These are phyloP conservation scores for Mallotus repandus DNA, from an alignment of 441 rosid genomes.

Conservation along the genomic window DNA sequence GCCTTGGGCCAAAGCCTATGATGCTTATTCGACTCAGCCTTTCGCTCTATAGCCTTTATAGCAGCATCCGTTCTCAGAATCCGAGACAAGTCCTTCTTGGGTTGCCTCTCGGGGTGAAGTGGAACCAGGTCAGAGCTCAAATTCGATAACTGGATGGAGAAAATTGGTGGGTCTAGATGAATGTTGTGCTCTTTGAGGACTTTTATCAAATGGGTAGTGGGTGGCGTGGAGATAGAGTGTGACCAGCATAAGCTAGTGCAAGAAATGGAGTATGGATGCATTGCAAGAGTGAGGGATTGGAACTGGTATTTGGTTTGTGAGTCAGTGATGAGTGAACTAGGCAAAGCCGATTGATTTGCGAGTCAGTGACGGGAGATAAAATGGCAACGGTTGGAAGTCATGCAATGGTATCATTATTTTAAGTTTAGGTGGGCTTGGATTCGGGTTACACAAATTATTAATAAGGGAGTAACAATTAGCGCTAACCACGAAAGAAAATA, in stretches of 20 bases:
- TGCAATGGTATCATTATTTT: too few relatives aligned
- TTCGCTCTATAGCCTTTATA: constrained; percentile 58
- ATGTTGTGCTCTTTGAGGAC: constrained; percentile 22
- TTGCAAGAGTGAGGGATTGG: neutral
- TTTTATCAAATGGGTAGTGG: constrained; percentile 38
- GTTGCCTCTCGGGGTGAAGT: constrained; percentile 37
- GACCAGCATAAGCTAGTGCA: constrained; percentile 13
- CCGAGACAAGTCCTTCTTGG: constrained; percentile 56
- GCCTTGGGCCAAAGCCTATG: constrained; percentile 72
- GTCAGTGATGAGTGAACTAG: too few relatives aligned
- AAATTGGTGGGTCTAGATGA: constrained; percentile 6
- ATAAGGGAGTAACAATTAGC: too few relatives aligned
- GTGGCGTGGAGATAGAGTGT: constrained; percentile 18
- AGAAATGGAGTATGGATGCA: constrained; percentile 14
- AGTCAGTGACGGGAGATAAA: too few relatives aligned
- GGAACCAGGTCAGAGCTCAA: constrained; percentile 25
- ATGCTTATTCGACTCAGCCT: constrained; percentile 69
- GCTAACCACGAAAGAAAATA: too few relatives aligned
- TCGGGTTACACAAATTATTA: too few relatives aligned
- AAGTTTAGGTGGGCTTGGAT: too few relatives aligned
- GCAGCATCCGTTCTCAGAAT: constrained; percentile 67
- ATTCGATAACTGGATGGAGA: constrained; percentile 22
- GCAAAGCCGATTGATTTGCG: too few relatives aligned
- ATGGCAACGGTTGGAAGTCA: too few relatives aligned
- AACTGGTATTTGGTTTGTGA: neutral